These are phyloP conservation scores for Austropuccinia psidii DNA, from an alignment of 1,284 basidiomycete species.

Conservation along the genomic window DNA sequence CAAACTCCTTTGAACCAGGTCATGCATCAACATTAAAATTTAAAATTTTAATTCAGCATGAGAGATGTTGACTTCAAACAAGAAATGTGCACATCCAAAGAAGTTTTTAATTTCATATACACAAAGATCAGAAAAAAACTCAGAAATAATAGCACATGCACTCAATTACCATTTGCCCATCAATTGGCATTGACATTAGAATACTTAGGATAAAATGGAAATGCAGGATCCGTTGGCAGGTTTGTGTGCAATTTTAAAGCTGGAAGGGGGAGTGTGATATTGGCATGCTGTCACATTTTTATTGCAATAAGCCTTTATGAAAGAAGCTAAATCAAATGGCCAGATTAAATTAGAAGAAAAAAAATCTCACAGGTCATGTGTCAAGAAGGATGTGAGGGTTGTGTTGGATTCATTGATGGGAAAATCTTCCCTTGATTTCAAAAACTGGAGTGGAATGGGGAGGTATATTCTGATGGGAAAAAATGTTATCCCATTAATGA, in stretches of 20 bases:
- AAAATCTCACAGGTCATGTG: background rate
- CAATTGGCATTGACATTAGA: background rate
- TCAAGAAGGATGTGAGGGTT: background rate
- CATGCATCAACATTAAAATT: too few species aligned
- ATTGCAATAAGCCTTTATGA: background rate
- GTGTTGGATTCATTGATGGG: background rate
- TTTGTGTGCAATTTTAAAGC: background rate
- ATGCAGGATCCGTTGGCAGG: background rate
- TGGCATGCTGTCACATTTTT: background rate
- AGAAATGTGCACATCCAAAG: background rate
- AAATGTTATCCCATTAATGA: slow-evolving; percentile 6
- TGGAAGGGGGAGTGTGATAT: background rate
- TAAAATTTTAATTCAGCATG: background rate
- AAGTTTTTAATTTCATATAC: background rate
- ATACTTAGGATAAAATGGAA: background rate
- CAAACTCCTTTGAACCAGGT: too few species aligned
- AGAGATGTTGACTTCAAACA: background rate
- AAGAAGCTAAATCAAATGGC: background rate
- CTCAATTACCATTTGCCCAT: background rate
- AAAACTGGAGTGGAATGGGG: background rate
- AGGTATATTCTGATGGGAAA: slow-evolving; percentile 11
- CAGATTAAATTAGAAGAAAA: background rate
- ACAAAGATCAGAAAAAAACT: background rate
- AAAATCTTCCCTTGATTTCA: background rate
- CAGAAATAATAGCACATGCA: background rate